These are phyloP conservation scores for Daedaleopsis sinensis DNA, from an alignment of 768 basidiomycete species.

Conservation along the genomic window DNA sequence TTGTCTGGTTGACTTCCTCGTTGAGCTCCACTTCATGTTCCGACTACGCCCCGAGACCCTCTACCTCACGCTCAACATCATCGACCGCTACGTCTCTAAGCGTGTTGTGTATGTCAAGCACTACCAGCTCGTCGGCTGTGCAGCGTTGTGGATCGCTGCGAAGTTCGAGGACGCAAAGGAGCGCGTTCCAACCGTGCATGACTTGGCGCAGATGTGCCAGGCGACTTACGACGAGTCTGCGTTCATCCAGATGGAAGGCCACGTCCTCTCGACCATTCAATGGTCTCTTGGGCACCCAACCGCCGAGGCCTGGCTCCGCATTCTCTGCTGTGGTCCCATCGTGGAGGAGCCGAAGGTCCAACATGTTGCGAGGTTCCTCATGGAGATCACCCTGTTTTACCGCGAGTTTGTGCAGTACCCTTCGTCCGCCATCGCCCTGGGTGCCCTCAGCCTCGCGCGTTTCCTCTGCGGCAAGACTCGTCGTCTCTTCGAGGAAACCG, in stretches of 20 bases:
- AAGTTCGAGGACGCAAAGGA: slow-evolving; percentile 99
- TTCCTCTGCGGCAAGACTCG: slow-evolving; percentile 84
- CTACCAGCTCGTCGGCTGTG: slow-evolving; percentile 98
- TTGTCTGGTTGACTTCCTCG: slow-evolving; percentile 97
- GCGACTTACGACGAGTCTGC: slow-evolving; percentile 97
- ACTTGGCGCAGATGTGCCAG: slow-evolving; percentile 93
- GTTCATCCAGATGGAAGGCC: slow-evolving; percentile 99
- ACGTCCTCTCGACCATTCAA: slow-evolving; percentile 93
- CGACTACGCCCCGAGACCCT: slow-evolving; percentile 97
- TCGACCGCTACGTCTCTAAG: slow-evolving; percentile 98
- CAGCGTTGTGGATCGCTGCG: slow-evolving; percentile 97
- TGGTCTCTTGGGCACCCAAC: slow-evolving; percentile 98
- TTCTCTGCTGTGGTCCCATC: slow-evolving; percentile 73
- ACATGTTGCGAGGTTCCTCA: slow-evolving; percentile 95
- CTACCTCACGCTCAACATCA: slow-evolving; percentile 97
- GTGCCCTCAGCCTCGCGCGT: slow-evolving; percentile 85
- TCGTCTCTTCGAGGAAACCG: slow-evolving; percentile 81
- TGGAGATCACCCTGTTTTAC: slow-evolving; percentile 99
- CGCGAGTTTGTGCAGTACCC: slow-evolving; percentile 89
- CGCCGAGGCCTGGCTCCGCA: slow-evolving; percentile 94
- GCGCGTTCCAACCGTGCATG: slow-evolving; percentile 93
- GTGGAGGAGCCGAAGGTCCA: slow-evolving; percentile 90
- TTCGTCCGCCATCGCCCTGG: slow-evolving; percentile 88
- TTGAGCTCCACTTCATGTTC: slow-evolving; percentile 98
- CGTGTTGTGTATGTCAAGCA: slow-evolving; percentile 99